Evolutionary conservation across 169 alveolate genomes (phyloP), one percentile per base, ranked within the genome.

Genomic region (Plasmodium fragile): DNA sequence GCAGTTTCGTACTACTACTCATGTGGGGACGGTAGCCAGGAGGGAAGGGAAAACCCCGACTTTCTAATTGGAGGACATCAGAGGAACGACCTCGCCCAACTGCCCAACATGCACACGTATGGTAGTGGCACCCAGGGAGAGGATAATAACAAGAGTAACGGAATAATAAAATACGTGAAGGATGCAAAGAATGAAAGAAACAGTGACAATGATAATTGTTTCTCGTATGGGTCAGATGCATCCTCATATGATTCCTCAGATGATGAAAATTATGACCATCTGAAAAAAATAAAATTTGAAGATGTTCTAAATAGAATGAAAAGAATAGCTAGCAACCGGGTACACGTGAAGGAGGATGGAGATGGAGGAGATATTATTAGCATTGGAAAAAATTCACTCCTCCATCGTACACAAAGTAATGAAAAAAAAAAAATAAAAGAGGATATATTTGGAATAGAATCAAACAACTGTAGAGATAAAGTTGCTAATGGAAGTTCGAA

Each of bases 301-400:
- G 85, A 85, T n/a, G 93, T 85, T 5, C 70, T 85, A 45, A 85
- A 85, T 75, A 85, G 55, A 36, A 85, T 85, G 93, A 85, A 75
- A 18, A n/a, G 49, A 53, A 73, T 85, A 22, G 93, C 93, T 22
- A 85, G 85, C 41, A 32, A 41, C 69, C 77, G 45, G 16, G 30
- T 55, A 6, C 69, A 53, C 59, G 77, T 80, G 30, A 80, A 65
- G 75, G 75, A 65, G n/a, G 75, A 80, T 8, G 36, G 8, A n/a
- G 72, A 80, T 0, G 81, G 34, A 1, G 81, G 34, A 16, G n/a
- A 2, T 11, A 45, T 10, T 6, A 4, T 7, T 36, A 25, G 13
- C 39, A 65, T 16, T 28, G 36, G 30, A 8, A 65, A 16, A 18
- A 25, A 28, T 5, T 0, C 41, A 25, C 5, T 65, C 18, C 5